Percentiles rank a stretch among this genome's conserved stretches.
phyloP scores from a whole-genome alignment of 306 rosid species.

The Glycyrrhiza uralensis region DNA sequence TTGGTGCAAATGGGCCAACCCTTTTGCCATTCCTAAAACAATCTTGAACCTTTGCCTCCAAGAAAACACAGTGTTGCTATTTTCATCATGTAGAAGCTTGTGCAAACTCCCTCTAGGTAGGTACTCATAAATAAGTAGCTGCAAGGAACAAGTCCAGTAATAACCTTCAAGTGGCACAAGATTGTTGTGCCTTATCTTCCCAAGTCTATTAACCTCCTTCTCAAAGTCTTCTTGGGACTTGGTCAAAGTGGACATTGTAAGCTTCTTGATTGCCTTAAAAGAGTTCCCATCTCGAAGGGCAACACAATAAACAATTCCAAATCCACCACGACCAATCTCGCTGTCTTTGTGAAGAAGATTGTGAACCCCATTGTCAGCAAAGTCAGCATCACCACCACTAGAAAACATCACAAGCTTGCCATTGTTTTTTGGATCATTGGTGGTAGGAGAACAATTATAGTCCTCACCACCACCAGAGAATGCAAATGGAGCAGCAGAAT shows the following conservation, averaged over 20 bases:
- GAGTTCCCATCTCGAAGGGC: conserved; percentile 65
- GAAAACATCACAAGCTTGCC: conserved; percentile 92
- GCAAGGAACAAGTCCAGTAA: conserved; percentile 81
- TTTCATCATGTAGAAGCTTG: conserved; percentile 65
- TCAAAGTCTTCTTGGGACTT: conserved; percentile 79
- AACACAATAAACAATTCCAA: conserved; percentile 75
- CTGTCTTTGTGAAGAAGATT: conserved; percentile 75
- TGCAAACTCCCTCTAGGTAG: conserved; percentile 71
- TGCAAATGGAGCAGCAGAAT: conserved; percentile 47
- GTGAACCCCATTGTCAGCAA: conserved; percentile 61
- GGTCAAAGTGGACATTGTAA: conserved; percentile 61
- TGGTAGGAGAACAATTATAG: conserved; percentile 50
- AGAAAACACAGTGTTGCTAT: conserved; percentile 41
- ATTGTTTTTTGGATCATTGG: conserved; percentile 54
- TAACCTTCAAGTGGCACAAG: conserved; percentile 85
- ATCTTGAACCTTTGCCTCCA: conserved; percentile 82
- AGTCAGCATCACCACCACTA: conserved; percentile 77
- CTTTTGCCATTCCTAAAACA: conserved; percentile 91
- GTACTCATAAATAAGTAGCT: conserved; percentile 76
- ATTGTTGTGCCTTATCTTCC: conserved; percentile 71
- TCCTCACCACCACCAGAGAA: conserved; percentile 79
- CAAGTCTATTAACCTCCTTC: conserved; percentile 66
- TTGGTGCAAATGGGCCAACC: conserved; percentile 79
- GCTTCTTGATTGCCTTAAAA: conserved; percentile 87
- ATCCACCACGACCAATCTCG: conserved; percentile 93